Evolutionary conservation across 768 basidiomycete species (phyloP), one percentile per base, ranked within the genome.

Genomic region (Trametes cinnabarina): DNA sequence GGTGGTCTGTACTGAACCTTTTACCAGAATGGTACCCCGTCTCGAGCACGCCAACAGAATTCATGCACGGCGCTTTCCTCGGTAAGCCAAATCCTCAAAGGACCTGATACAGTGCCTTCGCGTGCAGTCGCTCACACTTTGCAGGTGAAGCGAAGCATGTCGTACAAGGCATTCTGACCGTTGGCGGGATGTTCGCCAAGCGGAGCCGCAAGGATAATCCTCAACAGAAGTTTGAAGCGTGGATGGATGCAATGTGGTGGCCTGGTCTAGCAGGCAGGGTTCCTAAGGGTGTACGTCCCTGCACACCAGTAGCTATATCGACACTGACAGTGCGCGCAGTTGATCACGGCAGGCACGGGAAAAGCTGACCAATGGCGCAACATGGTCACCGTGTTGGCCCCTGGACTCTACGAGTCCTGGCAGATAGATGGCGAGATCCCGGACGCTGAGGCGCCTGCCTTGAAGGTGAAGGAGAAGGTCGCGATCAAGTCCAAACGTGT

Each of bases 111-210:
- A n/a, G n/a, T n/a, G n/a, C n/a, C n/a, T n/a, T n/a, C n/a, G n/a
- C n/a, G n/a, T n/a, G n/a, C n/a, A n/a, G n/a, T n/a, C n/a, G 9
- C 17, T 26, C 25, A 42, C 19, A 2, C 5, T 19, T 53, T 12
- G 30, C 25, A 53, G 51, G 51, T 3, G 51, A 53, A 20, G 51
- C 43, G 0, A 53, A 53, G n/a, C 51, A 53, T 15, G 51, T 53
- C 26, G 32, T 53, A 4, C 51, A 53, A 17, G 43, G 43, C 4
- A 53, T 53, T 20, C n/a, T 53, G 4, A 10, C 28, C 3, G 51
- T 10, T 8, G 32, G 51, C 1, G 51, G 51, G 1, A 53, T 53
- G 51, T 35, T 53, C 30, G n/a, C 26, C 10, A 42, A 42, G 28
- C 40, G 51, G 3, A 42, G 26, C 28, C 3, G 22, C 23, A 2